Evolutionary conservation across 129 eudicot species (phyloP), one percentile per base, ranked within the genome.

Genomic region (sunflower (Helianthus annuus)): DNA sequence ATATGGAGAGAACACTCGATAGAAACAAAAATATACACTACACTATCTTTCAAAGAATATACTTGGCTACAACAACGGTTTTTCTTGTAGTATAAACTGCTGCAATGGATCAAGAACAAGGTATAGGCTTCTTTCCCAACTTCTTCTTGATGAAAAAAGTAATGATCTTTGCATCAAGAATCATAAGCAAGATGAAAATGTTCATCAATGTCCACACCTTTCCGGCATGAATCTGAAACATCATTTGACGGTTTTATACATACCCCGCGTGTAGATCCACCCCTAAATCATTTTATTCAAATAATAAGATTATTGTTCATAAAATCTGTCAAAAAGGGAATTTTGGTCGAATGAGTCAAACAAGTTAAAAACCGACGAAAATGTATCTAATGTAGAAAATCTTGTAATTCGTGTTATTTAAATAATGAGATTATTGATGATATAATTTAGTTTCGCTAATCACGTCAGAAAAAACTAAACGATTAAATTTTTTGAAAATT

Each of bases 81-180:
- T 78, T 62, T 78, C 52, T 42, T 64, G 10, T 10, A 22, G 55
- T 71, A 48, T 71, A 46, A 71, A 65, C 82, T 64, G 68, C 54
- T 64, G 45, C 75, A 62, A 70, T 27, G 27, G 81, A 77, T 24
- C 81, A 44, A 57, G 61, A 67, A 67, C 70, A 64, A 74, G 64
- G 69, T 24, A 40, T 38, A 34, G 27, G 68, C 51, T 0, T 27
- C 22, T 66, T 75, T 75, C 73, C 48, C 46, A 14, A 44, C 68
- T 76, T 58, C 73, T 48, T 68, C 14, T 45, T 56, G 68, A 76
- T 40, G 63, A 73, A 38, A 34, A 48, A 48, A 49, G 42, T 10
- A 36, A 73, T 2, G 42, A 73, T 38, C 64, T 11, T 56, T 19
- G 73, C 73, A 53, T 74, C 71, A 74, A 64, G 71, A 51, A 64